A percentile compares a stretch with the other conserved stretches of the same genome.
Conservation (phyloP, 768 basidiomycete species). For the Suillus hirtellus region DNA sequence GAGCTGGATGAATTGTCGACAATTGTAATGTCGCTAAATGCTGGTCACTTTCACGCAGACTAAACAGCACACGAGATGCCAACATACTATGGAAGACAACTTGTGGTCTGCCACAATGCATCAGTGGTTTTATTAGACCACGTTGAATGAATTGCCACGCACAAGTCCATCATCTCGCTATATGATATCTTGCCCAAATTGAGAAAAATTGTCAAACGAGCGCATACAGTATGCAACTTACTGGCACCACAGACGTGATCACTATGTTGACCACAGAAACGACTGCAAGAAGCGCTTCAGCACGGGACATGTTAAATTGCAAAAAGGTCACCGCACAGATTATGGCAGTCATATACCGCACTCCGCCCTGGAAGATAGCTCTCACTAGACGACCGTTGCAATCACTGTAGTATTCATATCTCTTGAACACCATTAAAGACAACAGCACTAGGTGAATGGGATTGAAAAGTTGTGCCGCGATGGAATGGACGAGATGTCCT, state of each 20-base stretch:
- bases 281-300: neutral
- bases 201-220: neutral
- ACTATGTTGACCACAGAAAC: neutral
- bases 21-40: neutral
- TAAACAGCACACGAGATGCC: constrained; percentile 5
- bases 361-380: neutral
- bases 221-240: neutral
- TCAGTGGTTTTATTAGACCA: neutral
- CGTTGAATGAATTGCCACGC: neutral
- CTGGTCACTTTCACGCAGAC: neutral
- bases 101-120: neutral
- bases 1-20: neutral
- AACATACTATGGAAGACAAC: neutral
- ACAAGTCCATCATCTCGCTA: neutral
- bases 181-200: neutral
- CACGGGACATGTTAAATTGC: neutral
- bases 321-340: neutral
- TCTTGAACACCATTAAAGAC: constrained; percentile 2
- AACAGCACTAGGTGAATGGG: neutral
- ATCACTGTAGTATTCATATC: neutral
- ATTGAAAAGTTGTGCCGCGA: too few relatives aligned
- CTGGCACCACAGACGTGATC: neutral
- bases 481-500: neutral
- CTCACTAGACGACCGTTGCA: neutral
- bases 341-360: constrained; percentile 4